These are phyloP conservation scores for Blastosporella zonata DNA, from an alignment of 1,284 basidiomycete species.

Conservation along the genomic window DNA sequence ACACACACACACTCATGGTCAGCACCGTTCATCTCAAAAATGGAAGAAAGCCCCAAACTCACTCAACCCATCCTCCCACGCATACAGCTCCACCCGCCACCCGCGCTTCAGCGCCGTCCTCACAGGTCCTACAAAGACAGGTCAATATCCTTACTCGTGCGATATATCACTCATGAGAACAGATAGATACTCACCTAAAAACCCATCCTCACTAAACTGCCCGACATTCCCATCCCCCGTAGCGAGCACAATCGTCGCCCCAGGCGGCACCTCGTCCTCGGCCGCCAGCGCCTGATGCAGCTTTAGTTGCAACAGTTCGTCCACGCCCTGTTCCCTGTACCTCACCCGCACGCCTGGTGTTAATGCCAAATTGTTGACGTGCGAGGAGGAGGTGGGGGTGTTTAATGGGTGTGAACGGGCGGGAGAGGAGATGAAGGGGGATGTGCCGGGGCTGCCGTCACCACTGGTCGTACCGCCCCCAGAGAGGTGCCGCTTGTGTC, in stretches of 20 bases:
- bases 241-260: constrained; percentile 80
- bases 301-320: constrained; percentile 85
- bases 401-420: constrained; percentile 3
- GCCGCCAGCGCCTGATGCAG: constrained; percentile 78
- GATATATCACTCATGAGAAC: no score
- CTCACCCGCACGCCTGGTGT: no score
- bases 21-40: background rate
- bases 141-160: no score
- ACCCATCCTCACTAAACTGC: constrained; percentile 87
- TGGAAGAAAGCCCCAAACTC: constrained; percentile 19
- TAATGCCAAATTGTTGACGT: no score
- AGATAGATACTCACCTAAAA: constrained; percentile 27
- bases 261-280: constrained; percentile 57
- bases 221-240: constrained; percentile 88
- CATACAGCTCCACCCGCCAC: constrained; percentile 86
- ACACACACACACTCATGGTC: no score
- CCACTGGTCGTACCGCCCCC: constrained; percentile 14
- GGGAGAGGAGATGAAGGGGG: constrained; percentile 1
- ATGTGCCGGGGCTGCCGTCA: constrained; percentile 1
- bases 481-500: constrained; percentile 20
- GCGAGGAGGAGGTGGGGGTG: background rate
- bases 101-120: constrained; percentile 78
- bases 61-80: constrained; percentile 80
- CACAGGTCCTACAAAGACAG: constrained; percentile 73
- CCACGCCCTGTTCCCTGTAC: constrained; percentile 81